Evolutionary conservation across 352 stramenopile species (phyloP), one percentile per base, ranked within the genome.

Genomic region (Globisporangium nodosum): DNA sequence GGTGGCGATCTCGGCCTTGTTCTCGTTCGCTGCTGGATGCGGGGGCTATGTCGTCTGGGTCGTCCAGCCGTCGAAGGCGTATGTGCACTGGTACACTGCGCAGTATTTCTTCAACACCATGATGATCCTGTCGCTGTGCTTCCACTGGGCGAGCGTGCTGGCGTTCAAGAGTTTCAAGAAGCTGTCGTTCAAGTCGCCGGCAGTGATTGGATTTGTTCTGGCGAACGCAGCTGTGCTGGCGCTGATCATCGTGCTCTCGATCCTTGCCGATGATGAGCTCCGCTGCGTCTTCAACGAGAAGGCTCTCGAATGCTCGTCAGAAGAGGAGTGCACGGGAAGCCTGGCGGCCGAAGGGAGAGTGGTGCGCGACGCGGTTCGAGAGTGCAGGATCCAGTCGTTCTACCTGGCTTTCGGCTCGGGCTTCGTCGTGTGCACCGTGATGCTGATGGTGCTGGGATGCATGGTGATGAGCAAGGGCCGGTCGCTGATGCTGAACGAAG

Each of bases 101-200:
- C 85, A 95, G 70, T 95, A 92, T 55, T 92, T 92, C 59, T 95
- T 95, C 69, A 92, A 89, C 62, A 85, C 77, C 7, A 73, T 88
- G 20, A 95, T 93, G 83, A 87, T 95, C 61, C 49, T 95, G 58
- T 89, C 85, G 60, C 52, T 95, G n/a, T 93, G 85, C 54, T 95
- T 95, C 56, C 85, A 95, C 59, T 95, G 78, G 81, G 78, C 82
- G 5, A 88, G 79, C 39, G 85, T 94, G 12, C 64, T 95, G 15
- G 86, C 83, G 13, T 90, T 93, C 65, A 89, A 91, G 66, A 83
- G 76, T 42, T 95, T 95, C 59, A 92, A 92, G 63, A 95, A 95
- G 64, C 66, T 95, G 43, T 90, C 69, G 7, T 76, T 84, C 47
- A 95, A 78, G 53, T 92, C 83, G 3, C 83, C 85, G 1, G 83